These are phyloP conservation scores for Schoenoplectus triqueter DNA, from an alignment of 202 grass and related monocot species.

Conservation along the genomic window DNA sequence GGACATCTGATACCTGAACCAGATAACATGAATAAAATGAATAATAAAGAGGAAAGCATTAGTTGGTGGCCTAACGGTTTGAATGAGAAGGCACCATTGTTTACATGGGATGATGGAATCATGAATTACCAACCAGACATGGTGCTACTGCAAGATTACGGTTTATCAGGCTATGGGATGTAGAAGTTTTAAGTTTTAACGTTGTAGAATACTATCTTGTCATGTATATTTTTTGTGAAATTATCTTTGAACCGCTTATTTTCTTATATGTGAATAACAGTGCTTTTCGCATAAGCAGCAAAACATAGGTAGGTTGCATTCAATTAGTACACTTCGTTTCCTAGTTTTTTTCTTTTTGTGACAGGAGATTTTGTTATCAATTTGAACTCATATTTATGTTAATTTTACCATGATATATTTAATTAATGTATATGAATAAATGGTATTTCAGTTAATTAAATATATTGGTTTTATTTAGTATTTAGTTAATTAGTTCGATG, in stretches of 20 bases:
- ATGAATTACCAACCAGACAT: slow-evolving; percentile 34
- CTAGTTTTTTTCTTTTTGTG: background rate
- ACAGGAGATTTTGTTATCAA: background rate
- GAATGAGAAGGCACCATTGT: slow-evolving; percentile 22
- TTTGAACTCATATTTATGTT: background rate
- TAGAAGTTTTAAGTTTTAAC: background rate
- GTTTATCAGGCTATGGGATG: slow-evolving; percentile 18
- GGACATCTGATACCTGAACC: background rate
- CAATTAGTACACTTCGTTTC: background rate
- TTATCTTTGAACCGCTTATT: background rate
- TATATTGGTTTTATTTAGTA: no score
- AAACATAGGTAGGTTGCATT: slow-evolving; percentile 1
- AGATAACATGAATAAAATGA: slow-evolving; percentile 29
- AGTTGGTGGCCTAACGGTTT: slow-evolving; percentile 46
- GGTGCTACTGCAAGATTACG: slow-evolving; percentile 43
- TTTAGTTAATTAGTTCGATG: no score
- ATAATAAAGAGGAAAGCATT: slow-evolving; percentile 18
- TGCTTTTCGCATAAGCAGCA: background rate
- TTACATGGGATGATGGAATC: slow-evolving; percentile 32
- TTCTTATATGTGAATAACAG: slow-evolving; percentile 35
- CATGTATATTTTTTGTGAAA: no score
- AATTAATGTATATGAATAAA: background rate
- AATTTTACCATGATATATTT: background rate
- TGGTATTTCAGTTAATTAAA: no score
- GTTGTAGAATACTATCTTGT: background rate